Conservation (phyloP, 2,329 filamentous ascomycete species). For the Dothidotthia symphoricarpi region DNA sequence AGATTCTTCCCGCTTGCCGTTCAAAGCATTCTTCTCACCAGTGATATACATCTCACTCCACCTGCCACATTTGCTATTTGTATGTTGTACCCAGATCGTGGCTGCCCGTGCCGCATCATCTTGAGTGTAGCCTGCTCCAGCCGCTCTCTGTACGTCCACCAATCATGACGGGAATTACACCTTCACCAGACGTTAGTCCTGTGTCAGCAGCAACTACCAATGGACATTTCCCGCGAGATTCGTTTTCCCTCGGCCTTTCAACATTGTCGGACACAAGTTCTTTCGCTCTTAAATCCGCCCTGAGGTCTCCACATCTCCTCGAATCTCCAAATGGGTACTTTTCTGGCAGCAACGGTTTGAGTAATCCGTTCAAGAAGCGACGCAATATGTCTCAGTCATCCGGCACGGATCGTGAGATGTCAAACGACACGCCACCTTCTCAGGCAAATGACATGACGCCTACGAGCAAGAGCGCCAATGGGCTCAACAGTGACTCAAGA, state of each 20-base stretch:
- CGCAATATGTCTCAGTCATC: slow-evolving; percentile 47
- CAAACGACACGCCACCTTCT: slow-evolving; percentile 31
- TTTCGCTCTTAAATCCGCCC: slow-evolving; percentile 40
- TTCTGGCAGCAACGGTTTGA: slow-evolving; percentile 27
- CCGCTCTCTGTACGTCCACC: slow-evolving; percentile 30
- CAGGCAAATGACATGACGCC: slow-evolving; percentile 31
- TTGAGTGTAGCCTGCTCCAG: slow-evolving; percentile 30
- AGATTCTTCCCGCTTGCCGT: too few species aligned
- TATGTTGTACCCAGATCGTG: slow-evolving; percentile 19
- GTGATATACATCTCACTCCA: too few species aligned
- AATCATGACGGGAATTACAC: slow-evolving; percentile 44
- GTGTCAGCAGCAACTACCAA: slow-evolving; percentile 44
- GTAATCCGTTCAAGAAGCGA: slow-evolving; percentile 37
- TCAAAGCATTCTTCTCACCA: too few species aligned
- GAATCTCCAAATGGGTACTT: slow-evolving; percentile 40
- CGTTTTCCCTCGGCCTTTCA: slow-evolving; percentile 43
- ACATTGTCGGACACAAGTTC: slow-evolving; percentile 39
- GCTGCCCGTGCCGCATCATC: slow-evolving; percentile 30
- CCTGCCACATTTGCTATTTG: too few species aligned
- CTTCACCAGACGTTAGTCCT: slow-evolving; percentile 45
- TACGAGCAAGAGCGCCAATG: slow-evolving; percentile 31
- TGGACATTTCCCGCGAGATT: slow-evolving; percentile 40
- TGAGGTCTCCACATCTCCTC: slow-evolving; percentile 41
- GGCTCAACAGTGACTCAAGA: slow-evolving; percentile 25
- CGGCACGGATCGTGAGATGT: slow-evolving; percentile 43